Evolutionary conservation across 495 filamentous ascomycete genomes (phyloP).

Genomic region (Daldinia vernicosa): DNA sequence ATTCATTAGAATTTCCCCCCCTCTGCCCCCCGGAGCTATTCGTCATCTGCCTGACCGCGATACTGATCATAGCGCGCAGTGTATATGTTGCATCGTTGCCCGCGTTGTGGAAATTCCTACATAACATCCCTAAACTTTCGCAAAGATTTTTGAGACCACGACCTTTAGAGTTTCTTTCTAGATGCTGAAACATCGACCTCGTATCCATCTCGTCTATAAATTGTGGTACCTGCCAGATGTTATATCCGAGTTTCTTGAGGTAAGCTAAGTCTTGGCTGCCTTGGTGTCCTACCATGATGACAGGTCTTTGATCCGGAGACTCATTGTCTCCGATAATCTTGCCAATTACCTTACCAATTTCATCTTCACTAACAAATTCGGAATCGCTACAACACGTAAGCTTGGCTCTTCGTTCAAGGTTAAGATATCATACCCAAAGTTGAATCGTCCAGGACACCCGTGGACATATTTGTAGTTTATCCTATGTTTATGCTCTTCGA

Average conservation of each 20-base stretch:
- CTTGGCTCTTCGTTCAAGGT: slow-evolving; percentile 27
- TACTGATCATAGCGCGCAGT: slow-evolving; percentile 74
- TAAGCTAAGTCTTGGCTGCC: slow-evolving; percentile 71
- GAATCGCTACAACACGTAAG: slow-evolving; percentile 47
- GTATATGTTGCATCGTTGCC: slow-evolving; percentile 95
- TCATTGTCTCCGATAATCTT: slow-evolving; percentile 43
- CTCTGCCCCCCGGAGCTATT: slow-evolving; percentile 3
- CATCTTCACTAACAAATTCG: slow-evolving; percentile 37
- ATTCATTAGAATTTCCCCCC: background rate
- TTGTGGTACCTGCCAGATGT: slow-evolving; percentile 59
- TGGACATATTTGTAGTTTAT: slow-evolving; percentile 69
- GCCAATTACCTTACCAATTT: slow-evolving; percentile 35
- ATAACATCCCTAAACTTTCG: slow-evolving; percentile 66
- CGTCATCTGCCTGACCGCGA: slow-evolving; percentile 61
- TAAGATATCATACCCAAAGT: slow-evolving; percentile 69
- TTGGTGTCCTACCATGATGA: slow-evolving; percentile 84
- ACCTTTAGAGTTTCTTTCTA: slow-evolving; percentile 57
- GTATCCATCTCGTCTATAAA: slow-evolving; percentile 77
- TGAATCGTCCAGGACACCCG: slow-evolving; percentile 77
- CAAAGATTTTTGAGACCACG: slow-evolving; percentile 70
- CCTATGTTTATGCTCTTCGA: slow-evolving; percentile 71
- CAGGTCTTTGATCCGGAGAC: slow-evolving; percentile 57
- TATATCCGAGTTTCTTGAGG: slow-evolving; percentile 67
- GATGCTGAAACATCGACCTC: slow-evolving; percentile 68
- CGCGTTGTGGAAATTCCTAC: slow-evolving; percentile 82